These are phyloP conservation scores for Cronartium quercuum DNA, from an alignment of 1,284 basidiomycete species.

Conservation along the genomic window DNA sequence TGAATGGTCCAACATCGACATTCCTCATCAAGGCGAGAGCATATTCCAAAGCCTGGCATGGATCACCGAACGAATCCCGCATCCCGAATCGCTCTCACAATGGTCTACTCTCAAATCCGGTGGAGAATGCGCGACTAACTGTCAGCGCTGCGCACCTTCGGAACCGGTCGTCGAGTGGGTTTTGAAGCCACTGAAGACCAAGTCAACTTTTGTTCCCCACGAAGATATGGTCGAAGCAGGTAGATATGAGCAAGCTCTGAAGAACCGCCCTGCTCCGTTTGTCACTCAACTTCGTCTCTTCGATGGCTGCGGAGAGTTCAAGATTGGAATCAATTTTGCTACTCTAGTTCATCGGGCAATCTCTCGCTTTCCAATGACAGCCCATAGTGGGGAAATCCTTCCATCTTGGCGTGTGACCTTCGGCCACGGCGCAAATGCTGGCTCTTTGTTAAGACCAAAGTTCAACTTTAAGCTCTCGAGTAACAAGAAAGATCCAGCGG, in stretches of 20 bases:
- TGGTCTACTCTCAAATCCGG: constrained; percentile 55
- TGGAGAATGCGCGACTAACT: constrained; percentile 37
- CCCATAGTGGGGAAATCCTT: constrained; percentile 54
- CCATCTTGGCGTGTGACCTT: constrained; percentile 77
- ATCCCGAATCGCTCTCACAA: constrained; percentile 61
- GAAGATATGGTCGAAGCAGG: constrained; percentile 70
- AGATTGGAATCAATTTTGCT: constrained; percentile 78
- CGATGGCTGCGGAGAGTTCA: constrained; percentile 60
- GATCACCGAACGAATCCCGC: constrained; percentile 73
- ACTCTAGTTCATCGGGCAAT: constrained; percentile 81
- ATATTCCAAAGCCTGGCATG: constrained; percentile 75
- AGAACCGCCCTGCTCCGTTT: constrained; percentile 77
- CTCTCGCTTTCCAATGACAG: constrained; percentile 63
- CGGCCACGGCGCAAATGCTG: constrained; percentile 59
- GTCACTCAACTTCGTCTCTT: constrained; percentile 74
- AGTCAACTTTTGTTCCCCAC: constrained; percentile 54
- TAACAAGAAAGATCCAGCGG: constrained; percentile 69
- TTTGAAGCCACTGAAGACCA: constrained; percentile 54
- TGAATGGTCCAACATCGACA: constrained; percentile 72
- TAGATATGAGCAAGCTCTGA: constrained; percentile 58
- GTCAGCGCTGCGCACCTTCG: constrained; percentile 37
- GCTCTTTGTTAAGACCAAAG: constrained; percentile 53
- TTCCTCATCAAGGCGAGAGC: constrained; percentile 67
- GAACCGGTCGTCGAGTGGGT: constrained; percentile 49
- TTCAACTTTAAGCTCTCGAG: constrained; percentile 65